Evolutionary conservation across 441 rosid species (phyloP), one percentile per base, ranked within the genome.

Genomic region (Mallotus japonicus): DNA sequence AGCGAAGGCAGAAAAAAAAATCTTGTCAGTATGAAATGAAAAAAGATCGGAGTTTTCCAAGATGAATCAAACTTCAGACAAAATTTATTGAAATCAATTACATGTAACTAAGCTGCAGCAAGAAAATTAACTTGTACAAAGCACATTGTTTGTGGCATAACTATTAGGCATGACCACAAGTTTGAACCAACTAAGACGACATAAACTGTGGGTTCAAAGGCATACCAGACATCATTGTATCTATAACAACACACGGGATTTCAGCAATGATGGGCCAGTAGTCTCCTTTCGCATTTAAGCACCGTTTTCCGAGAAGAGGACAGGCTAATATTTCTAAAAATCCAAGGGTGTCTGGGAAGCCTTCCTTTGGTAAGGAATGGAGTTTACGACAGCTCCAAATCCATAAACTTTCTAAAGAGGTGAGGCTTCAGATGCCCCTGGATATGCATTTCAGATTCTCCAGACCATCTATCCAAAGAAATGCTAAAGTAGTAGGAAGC

Each of bases 401-500:
- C 11, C 1, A 8, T 34, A 81, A 60, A 28, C 8, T 16, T 59
- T 71, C 49, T 54, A 75, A 73, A 55, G 69, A 59, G 12, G 8
- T 68, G 57, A 78, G 81, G 34, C 32, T 20, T 32, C 17, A 50
- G 28, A 78, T 32, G 46, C 68, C 73, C 5, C 40, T 55, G 4
- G 73, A 51, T 13, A 75, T 20, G 70, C 22, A 69, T 12, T 69
- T 28, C 24, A 78, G 64, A 4, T 20, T 58, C 4, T 65, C 54
- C 16, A 73, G 66, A 0, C 9, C 14, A 17, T 5, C 6, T 10
- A 78, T 72, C 7, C 0, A 3, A 53, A 78, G 61, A 13, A 2
- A 0, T 4, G 70, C 55, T 8, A 78, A 53, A 19, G 75, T 53
- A 17, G 73, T 24, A 16, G 81, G 81, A 62, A 81, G 74, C 64